These are phyloP conservation scores for Boechera retrofracta DNA, from an alignment of 345 rosid genomes.

Conservation along the genomic window DNA sequence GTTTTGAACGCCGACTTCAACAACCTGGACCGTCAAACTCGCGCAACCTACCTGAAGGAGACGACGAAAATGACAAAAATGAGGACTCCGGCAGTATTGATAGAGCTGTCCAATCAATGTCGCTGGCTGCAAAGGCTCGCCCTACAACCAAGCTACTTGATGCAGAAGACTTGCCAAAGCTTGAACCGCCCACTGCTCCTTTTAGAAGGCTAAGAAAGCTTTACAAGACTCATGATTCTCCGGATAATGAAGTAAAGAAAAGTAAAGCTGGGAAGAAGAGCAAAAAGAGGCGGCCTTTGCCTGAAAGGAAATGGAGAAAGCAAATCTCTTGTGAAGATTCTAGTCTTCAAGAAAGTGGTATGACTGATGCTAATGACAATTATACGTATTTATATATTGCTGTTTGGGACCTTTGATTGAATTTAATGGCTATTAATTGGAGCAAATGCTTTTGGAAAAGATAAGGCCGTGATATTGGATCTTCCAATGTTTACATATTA, in stretches of 20 bases:
- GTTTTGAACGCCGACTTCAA: slow-evolving; percentile 87
- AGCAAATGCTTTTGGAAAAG: background rate
- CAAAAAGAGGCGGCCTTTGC: slow-evolving; percentile 81
- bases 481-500: background rate
- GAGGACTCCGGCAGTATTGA: slow-evolving; percentile 59
- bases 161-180: slow-evolving; percentile 73
- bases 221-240: slow-evolving; percentile 49
- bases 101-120: slow-evolving; percentile 65
- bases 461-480: slow-evolving; percentile 12
- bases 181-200: slow-evolving; percentile 74
- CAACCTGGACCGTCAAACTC: slow-evolving; percentile 59
- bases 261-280: slow-evolving; percentile 47
- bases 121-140: slow-evolving; percentile 80
- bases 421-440: slow-evolving; percentile 11
- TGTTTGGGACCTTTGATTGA: slow-evolving; percentile 8
- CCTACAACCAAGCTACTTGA: slow-evolving; percentile 85
- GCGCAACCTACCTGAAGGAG: slow-evolving; percentile 49
- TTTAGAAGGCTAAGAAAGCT: slow-evolving; percentile 77
- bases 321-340: slow-evolving; percentile 64
- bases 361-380: slow-evolving; percentile 24
- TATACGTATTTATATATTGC: slow-evolving; percentile 8
- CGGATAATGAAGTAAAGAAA: slow-evolving; percentile 57
- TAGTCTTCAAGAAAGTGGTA: slow-evolving; percentile 62
- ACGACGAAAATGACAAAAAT: slow-evolving; percentile 34
- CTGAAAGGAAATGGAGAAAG: slow-evolving; percentile 86